Percentiles rank a stretch among this genome's conserved stretches.
These are phyloP conservation scores for Microdochium bolleyi DNA, from an alignment of 2,329 filamentous ascomycete species.

Conservation along the genomic window DNA sequence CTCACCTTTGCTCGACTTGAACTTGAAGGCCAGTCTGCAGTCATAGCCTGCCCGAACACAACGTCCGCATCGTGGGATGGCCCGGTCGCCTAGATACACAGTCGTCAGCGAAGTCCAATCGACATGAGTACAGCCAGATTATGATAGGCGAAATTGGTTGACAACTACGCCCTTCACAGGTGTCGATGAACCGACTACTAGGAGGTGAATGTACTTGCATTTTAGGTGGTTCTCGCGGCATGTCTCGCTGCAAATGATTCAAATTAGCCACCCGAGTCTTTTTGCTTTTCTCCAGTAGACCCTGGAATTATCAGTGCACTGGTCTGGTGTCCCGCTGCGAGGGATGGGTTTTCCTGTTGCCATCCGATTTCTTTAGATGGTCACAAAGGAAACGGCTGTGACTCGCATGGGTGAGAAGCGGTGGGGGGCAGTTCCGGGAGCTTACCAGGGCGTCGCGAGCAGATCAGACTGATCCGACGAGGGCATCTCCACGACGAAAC, in stretches of 20 bases:
- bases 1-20: slow-evolving; percentile 21
- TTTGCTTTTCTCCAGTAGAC: too few relatives aligned
- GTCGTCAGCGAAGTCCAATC: too few relatives aligned
- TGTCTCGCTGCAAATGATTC: slow-evolving; percentile 24
- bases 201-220: slow-evolving; percentile 22
- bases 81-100: slow-evolving; percentile 29
- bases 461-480: slow-evolving; percentile 19
- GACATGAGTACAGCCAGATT: too few relatives aligned
- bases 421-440: neutral
- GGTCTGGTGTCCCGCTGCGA: too few relatives aligned
- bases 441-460: slow-evolving; percentile 23
- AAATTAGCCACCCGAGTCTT: slow-evolving; percentile 5
- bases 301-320: too few relatives aligned
- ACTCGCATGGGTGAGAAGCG: neutral
- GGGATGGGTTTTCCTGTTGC: too few relatives aligned
- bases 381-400: too few relatives aligned
- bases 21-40: slow-evolving; percentile 22
- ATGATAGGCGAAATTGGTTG: too few relatives aligned
- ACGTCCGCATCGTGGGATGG: slow-evolving; percentile 20
- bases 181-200: too few relatives aligned
- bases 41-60: slow-evolving; percentile 21
- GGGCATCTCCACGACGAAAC: slow-evolving; percentile 19
- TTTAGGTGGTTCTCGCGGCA: slow-evolving; percentile 39
- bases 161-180: too few relatives aligned
- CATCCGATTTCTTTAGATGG: too few relatives aligned